These are phyloP conservation scores for Malus hybrid DNA, from an alignment of 331 rosid genomes.

Conservation along the genomic window DNA sequence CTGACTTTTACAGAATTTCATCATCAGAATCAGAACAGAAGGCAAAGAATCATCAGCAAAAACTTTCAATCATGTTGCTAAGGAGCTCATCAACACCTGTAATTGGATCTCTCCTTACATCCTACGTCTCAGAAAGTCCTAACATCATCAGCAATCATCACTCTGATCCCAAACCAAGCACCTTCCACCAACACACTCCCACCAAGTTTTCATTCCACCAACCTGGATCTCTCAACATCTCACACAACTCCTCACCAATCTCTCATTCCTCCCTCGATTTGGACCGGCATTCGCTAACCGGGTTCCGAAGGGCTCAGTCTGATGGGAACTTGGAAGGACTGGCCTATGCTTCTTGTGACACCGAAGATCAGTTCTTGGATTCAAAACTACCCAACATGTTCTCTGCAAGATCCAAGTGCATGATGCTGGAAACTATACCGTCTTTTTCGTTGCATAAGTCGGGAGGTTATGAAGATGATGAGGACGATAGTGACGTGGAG, in stretches of 20 bases:
- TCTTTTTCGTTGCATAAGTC: constrained; percentile 28
- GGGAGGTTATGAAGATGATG: constrained; percentile 26
- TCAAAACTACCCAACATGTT: constrained; percentile 11
- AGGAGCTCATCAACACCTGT: constrained; percentile 63
- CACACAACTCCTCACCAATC: constrained; percentile 63
- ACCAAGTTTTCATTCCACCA: constrained; percentile 35
- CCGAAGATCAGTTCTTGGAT: constrained; percentile 23
- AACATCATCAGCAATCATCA: constrained; percentile 14
- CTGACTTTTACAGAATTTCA: neutral
- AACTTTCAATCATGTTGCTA: constrained; percentile 23
- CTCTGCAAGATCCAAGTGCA: constrained; percentile 20
- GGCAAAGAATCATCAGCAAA: neutral
- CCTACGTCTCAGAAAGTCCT: constrained; percentile 39
- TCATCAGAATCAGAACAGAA: neutral
- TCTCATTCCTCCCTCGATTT: constrained; percentile 51
- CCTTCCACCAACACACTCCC: constrained; percentile 23
- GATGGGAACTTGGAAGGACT: constrained; percentile 69
- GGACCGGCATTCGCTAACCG: constrained; percentile 12
- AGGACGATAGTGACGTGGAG: constrained; percentile 9
- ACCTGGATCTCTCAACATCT: constrained; percentile 26
- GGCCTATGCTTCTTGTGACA: constrained; percentile 27
- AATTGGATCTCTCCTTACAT: constrained; percentile 60
- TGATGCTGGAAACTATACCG: constrained; percentile 48
- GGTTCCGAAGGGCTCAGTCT: constrained; percentile 73
- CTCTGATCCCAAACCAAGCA: constrained; percentile 29